Conservation (phyloP, 2,329 filamentous ascomycete species). For the Aspergillus transmontanensis region DNA sequence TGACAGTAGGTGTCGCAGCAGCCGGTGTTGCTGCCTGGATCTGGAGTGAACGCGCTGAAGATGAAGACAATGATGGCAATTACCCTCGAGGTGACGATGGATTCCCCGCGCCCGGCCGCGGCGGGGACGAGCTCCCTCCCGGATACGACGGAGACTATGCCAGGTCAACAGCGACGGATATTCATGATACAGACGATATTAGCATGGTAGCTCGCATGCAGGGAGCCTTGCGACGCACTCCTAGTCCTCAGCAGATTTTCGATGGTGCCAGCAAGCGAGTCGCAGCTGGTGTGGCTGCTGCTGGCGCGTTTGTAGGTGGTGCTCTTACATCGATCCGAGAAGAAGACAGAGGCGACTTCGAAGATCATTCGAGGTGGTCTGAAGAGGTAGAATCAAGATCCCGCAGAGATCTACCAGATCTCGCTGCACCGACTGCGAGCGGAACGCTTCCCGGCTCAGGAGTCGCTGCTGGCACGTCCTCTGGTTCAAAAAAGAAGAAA, state of each 20-base stretch:
- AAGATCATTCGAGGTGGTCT: constrained; percentile 88
- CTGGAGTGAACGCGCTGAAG: constrained; percentile 83
- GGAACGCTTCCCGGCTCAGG: constrained; percentile 35
- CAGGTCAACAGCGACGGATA: constrained; percentile 38
- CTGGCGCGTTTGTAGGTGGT: constrained; percentile 78
- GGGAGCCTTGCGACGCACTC: constrained; percentile 76
- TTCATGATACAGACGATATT: constrained; percentile 48
- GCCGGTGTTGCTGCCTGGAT: constrained; percentile 87
- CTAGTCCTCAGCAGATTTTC: constrained; percentile 85
- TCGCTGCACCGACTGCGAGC: constrained; percentile 29
- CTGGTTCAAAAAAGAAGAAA: constrained; percentile 59
- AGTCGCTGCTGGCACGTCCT: constrained; percentile 34
- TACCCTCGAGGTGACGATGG: constrained; percentile 45
- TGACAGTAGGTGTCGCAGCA: constrained; percentile 86
- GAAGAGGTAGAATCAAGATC: constrained; percentile 78
- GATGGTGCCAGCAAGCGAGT: constrained; percentile 81
- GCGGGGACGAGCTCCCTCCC: constrained; percentile 29
- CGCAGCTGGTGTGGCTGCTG: constrained; percentile 77
- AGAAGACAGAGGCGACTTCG: constrained; percentile 77
- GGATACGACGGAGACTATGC: constrained; percentile 35
- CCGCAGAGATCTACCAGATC: constrained; percentile 31
- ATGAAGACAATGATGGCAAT: constrained; percentile 69
- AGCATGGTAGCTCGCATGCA: constrained; percentile 77
- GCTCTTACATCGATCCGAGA: constrained; percentile 82
- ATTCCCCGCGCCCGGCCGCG: constrained; percentile 28